Conservation (phyloP, 2,329 filamentous ascomycete species). For the Cladosporium sphaerospermum region DNA sequence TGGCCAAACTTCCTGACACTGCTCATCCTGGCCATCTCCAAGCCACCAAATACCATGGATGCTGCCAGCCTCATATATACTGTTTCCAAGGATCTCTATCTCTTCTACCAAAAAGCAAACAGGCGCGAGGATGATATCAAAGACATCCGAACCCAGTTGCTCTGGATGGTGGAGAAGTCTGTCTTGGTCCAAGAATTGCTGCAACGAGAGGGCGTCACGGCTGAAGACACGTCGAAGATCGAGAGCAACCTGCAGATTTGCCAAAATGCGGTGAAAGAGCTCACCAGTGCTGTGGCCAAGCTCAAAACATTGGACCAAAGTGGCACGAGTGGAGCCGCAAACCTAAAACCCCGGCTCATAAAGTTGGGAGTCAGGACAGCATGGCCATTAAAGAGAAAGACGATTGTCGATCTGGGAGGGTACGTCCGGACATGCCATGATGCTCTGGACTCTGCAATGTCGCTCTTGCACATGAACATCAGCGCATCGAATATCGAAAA, state of each 20-base stretch:
- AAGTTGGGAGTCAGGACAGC: not conserved
- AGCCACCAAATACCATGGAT: not conserved
- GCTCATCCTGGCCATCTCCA: no score
- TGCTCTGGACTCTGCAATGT: not conserved
- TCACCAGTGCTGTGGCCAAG: not conserved
- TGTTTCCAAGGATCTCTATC: not conserved
- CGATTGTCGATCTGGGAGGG: not conserved
- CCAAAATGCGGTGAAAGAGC: not conserved
- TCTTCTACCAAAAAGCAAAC: not conserved
- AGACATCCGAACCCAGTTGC: not conserved
- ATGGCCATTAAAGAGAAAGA: not conserved
- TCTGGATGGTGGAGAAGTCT: not conserved
- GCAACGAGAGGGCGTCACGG: not conserved
- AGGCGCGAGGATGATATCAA: not conserved
- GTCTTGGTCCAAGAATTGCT: not conserved
- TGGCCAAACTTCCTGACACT: no score
- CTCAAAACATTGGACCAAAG: not conserved
- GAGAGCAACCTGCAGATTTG: not conserved
- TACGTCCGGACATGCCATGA: not conserved
- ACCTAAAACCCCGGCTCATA: not conserved
- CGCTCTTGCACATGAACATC: not conserved
- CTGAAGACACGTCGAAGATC: not conserved
- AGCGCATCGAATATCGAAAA: not conserved
- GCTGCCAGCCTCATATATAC: not conserved
- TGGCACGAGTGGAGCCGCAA: not conserved